A percentile compares a stretch with the other conserved stretches of the same genome.
These are phyloP conservation scores for Naganishia liquefaciens DNA, from an alignment of 1,284 basidiomycete genomes.

Conservation along the genomic window DNA sequence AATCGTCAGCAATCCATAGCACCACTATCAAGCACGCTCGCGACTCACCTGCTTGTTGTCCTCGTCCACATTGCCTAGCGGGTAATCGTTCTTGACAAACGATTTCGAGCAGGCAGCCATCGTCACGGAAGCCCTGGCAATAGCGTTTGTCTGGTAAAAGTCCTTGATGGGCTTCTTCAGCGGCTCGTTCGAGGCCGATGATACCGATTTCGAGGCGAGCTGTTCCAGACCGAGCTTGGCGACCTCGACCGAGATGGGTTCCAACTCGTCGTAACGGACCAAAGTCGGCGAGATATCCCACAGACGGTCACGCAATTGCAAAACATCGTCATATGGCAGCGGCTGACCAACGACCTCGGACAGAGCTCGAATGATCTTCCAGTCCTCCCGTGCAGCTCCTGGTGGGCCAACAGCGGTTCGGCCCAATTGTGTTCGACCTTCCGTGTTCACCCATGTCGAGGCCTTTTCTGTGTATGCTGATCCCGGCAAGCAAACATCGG, in stretches of 20 bases:
- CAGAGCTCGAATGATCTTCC: slow-evolving; percentile 87
- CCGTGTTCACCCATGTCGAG: slow-evolving; percentile 94
- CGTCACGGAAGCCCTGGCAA: slow-evolving; percentile 57
- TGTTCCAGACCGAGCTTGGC: slow-evolving; percentile 69
- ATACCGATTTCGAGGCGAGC: slow-evolving; percentile 54
- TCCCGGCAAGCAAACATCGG: slow-evolving; percentile 91
- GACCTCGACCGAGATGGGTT: slow-evolving; percentile 71
- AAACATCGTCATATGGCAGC: slow-evolving; percentile 86
- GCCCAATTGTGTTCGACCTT: slow-evolving; percentile 88
- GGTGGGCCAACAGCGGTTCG: slow-evolving; percentile 93
- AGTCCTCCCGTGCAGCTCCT: slow-evolving; percentile 92
- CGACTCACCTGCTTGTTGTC: slow-evolving; percentile 29
- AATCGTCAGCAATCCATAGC: not conserved
- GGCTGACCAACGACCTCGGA: slow-evolving; percentile 81
- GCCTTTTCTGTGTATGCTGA: slow-evolving; percentile 96
- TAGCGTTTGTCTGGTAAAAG: slow-evolving; percentile 85
- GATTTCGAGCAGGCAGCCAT: slow-evolving; percentile 55
- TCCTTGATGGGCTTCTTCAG: slow-evolving; percentile 83
- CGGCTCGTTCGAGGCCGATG: slow-evolving; percentile 57
- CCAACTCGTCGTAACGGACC: slow-evolving; percentile 83
- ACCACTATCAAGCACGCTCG: not conserved
- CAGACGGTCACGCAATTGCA: slow-evolving; percentile 87
- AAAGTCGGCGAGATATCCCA: slow-evolving; percentile 95
- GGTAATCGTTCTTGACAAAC: slow-evolving; percentile 51
- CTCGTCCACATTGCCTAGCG: slow-evolving; percentile 32